Evolutionary conservation across 1,284 basidiomycete species (phyloP), one percentile per base, ranked within the genome.

Genomic region (Sporisorium scitamineum): DNA sequence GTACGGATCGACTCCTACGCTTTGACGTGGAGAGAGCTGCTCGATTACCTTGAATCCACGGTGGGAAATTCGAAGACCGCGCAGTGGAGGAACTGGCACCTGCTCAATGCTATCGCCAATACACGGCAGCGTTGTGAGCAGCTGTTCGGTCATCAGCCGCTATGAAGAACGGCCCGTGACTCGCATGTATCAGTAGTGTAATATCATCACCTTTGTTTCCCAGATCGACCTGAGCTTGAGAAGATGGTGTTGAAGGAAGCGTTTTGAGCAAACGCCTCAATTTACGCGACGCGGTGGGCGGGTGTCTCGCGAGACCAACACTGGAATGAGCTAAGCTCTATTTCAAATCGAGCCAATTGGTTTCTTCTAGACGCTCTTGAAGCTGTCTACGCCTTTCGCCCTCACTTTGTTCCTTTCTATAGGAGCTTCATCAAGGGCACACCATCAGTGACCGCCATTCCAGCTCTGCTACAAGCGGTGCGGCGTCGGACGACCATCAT

Each of bases 71-170:
- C 68, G 10, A 64, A 60, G 14, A 48, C 57, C 0, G 29, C 61
- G 37, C 61, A 70, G 16, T 70, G 68, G 68, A 60, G 68, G 22
- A 64, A 70, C 16, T 70, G 68, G 68, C 68, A 70, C 14, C 39
- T 70, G 54, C 61, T 70, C 50, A 51, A 54, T 20, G 68, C 68
- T 18, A 51, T 70, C 9, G 42, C 55, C 18, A 55, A 51, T n/a
- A 70, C 68, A 0, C 41, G 61, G 31, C 26, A 48, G 45, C 53
- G 68, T 2, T 70, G 68, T 31, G 58, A 65, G 42, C 37, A 70
- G 50, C 45, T 70, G 29, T 70, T 64, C 9, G 47, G 47, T 20
- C 52, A 48, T 11, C 51, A 57, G 31, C 29, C 47, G 2, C 13
- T 9, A 5, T 48, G 44, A 48, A 20, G 31, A 26, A 31, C 7